Evolutionary conservation across 805 yeast species (phyloP).

Genomic region (Alloascoidea hylecoeti): DNA sequence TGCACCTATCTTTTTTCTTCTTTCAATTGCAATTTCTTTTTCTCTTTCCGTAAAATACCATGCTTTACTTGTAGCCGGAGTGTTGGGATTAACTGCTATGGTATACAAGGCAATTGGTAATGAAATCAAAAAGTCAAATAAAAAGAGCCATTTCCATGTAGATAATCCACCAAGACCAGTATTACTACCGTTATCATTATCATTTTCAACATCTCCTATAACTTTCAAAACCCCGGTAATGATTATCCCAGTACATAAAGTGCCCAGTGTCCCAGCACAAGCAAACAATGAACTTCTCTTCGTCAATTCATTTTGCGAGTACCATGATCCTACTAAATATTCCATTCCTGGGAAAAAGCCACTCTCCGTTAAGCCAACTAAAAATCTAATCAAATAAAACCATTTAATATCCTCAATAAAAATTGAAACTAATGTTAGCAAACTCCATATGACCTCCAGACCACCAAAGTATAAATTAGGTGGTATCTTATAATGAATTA

Average conservation of each 20-base stretch:
- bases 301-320: conserved; percentile 15
- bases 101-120: conserved; percentile 30
- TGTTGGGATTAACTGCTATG: conserved; percentile 28
- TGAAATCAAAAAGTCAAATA: conserved; percentile 29
- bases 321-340: conserved; percentile 16
- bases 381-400: conserved; percentile 12
- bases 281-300: conserved; percentile 16
- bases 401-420: conserved; percentile 13
- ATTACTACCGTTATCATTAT: too few species aligned
- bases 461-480: conserved; percentile 30
- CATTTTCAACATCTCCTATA: too few species aligned
- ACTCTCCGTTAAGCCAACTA: conserved; percentile 16
- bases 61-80: conserved; percentile 28
- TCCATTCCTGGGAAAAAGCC: conserved; percentile 18
- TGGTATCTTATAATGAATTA: conserved; percentile 24
- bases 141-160: conserved; percentile 32
- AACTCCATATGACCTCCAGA: conserved; percentile 30
- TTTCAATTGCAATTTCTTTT: conserved; percentile 23
- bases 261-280: conserved; percentile 15
- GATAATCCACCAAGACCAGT: conserved; percentile 10
- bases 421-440: conserved; percentile 24
- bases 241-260: conserved; percentile 43
- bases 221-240: conserved; percentile 34
- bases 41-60: conserved; percentile 29
- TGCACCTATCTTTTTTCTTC: too few species aligned